These are phyloP conservation scores for Nectriaceae sp. DNA, from an alignment of 2,329 filamentous ascomycete species.

Conservation along the genomic window DNA sequence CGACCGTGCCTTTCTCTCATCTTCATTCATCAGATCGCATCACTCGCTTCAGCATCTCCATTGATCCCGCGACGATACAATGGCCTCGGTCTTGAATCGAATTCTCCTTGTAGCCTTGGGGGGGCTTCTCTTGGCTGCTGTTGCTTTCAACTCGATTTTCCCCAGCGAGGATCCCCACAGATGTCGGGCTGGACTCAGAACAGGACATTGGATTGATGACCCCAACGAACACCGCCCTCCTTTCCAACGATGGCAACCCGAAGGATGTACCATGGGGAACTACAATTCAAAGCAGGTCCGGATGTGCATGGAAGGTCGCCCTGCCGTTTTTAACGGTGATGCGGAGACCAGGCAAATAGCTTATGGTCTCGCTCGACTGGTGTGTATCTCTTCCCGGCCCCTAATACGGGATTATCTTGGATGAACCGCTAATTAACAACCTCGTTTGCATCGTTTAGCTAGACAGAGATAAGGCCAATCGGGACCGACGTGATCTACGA, in stretches of 20 bases:
- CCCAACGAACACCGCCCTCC: slow-evolving; percentile 30
- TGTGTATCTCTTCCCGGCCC: slow-evolving; percentile 6
- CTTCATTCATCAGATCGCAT: background rate
- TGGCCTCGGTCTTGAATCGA: background rate
- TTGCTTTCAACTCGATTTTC: background rate
- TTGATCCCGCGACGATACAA: background rate
- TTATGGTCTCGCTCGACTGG: slow-evolving; percentile 49
- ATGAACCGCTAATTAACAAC: slow-evolving; percentile 19
- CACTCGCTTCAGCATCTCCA: background rate
- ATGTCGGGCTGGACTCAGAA: slow-evolving; percentile 52
- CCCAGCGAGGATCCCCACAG: slow-evolving; percentile 48
- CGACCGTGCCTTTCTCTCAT: background rate
- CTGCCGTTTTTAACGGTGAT: slow-evolving; percentile 63
- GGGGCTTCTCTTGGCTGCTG: background rate
- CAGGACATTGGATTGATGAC: slow-evolving; percentile 51
- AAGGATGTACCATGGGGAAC: slow-evolving; percentile 58
- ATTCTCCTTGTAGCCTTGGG: background rate
- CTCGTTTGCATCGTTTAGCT: slow-evolving; percentile 5
- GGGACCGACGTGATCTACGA: background rate
- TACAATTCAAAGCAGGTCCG: slow-evolving; percentile 55
- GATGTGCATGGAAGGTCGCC: slow-evolving; percentile 52
- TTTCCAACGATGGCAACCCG: slow-evolving; percentile 58
- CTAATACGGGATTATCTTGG: slow-evolving; percentile 10
- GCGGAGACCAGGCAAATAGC: slow-evolving; percentile 61
- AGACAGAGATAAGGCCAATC: background rate